Base-by-base conservation (phyloP, 164 flowering plant genomes). In the Protea cynaroides region DNA sequence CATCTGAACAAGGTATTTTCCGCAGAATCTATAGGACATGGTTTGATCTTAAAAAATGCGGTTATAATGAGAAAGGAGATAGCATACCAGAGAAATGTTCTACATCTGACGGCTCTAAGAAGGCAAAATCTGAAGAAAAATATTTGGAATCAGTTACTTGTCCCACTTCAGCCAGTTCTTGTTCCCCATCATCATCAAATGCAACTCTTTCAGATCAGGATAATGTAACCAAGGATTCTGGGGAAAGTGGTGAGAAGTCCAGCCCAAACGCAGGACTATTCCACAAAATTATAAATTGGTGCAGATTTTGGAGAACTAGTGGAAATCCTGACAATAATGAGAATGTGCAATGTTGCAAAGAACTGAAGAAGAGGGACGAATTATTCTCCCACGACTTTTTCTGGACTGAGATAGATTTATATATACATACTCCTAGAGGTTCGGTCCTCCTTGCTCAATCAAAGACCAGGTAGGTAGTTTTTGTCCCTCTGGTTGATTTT, bases 351-450 rank as follows among this genome's bases (percentile, higher is more conserved):
- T 34, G 68, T 10, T 40, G 46, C 24, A 71, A 65, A 58, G 65
- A 49, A 13, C 49, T 24, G 58, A 62, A 66, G 52, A 61, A 24
- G 68, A 62, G 17, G 29, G 64, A 52, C 7, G 78, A 75, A 23
- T 46, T 77, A 19, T 84, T 86, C 69, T 68, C 75, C 0, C 66
- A 61, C 34, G 79, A 66, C 43, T 51, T 76, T 25, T 85, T 89
- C 73, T 92, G 96, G 98, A 63, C 65, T 43, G 87, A 81, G 18
- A 25, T 88, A 67, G 73, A 80, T 66, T 74, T 82, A 22, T 89
- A 83, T 73, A 17, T 89, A 12, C 52, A 58, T 51, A 73, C 89
- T 10, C 56, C 71, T 5, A 68, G 61, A 72, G 98, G 85, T 60
- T 70, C 74, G 19, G 59, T 47, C 4, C 36, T 79, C 43, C 58